Evolutionary conservation across 2,329 filamentous ascomycete species (phyloP).

Genomic region (Westerdykella aurantiaca): DNA sequence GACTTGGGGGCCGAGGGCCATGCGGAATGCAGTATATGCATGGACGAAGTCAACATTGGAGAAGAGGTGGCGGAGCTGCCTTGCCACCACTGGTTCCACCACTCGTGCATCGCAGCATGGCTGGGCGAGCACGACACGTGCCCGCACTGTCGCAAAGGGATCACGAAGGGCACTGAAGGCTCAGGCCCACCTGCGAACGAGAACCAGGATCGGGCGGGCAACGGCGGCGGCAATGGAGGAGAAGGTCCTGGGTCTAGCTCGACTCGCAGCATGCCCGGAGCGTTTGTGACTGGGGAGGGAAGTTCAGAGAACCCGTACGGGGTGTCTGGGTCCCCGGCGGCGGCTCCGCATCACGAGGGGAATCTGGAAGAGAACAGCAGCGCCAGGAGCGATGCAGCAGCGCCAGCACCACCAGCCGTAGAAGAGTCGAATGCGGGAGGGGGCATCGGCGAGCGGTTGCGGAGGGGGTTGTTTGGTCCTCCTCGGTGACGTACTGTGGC

Average conservation of each 20-base stretch:
- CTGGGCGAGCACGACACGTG: conserved; percentile 88
- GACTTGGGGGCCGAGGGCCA: conserved; percentile 64
- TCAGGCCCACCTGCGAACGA: conserved; percentile 9
- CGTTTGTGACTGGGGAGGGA: conserved; percentile 20
- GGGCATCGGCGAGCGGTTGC: conserved; percentile 25
- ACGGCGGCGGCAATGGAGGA: background rate
- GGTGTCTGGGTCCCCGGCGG: conserved; percentile 9
- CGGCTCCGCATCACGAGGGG: conserved; percentile 3
- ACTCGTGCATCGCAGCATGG: conserved; percentile 75
- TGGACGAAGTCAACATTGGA: conserved; percentile 71
- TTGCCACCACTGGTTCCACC: conserved; percentile 93
- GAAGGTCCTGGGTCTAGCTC: background rate
- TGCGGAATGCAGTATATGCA: conserved; percentile 89
- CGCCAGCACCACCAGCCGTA: background rate
- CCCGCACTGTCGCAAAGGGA: conserved; percentile 65
- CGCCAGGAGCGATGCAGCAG: background rate
- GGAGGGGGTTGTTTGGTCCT: conserved; percentile 32
- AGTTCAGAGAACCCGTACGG: conserved; percentile 17
- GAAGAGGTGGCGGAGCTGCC: conserved; percentile 72
- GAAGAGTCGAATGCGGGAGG: conserved; percentile 7
- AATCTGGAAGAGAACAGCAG: background rate
- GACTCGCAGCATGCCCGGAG: conserved; percentile 21
- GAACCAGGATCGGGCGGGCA: background rate
- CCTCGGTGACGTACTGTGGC: background rate
- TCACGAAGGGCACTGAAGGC: conserved; percentile 34